Evolutionary conservation across 768 basidiomycete species (phyloP).

Genomic region (Clitopilus hobsonii): DNA sequence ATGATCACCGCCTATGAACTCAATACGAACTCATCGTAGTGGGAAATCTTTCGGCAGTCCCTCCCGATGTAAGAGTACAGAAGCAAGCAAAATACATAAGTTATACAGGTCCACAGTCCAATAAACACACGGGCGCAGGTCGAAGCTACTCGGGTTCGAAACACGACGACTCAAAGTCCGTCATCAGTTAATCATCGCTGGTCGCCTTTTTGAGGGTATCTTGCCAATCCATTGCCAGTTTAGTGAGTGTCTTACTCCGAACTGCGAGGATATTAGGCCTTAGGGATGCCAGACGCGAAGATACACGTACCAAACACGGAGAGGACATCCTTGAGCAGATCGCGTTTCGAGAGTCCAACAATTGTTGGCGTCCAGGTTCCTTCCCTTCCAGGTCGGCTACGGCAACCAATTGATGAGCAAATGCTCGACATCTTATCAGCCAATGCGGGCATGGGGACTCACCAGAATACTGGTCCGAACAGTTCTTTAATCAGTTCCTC

Average conservation of each 20-base stretch:
- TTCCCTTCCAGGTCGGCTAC: slow-evolving; percentile 70
- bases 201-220: slow-evolving; percentile 66
- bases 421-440: neutral
- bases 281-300: neutral
- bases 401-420: slow-evolving; percentile 8
- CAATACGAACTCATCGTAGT: slow-evolving; percentile 3
- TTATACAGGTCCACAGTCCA: neutral
- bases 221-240: slow-evolving; percentile 80
- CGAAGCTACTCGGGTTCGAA: neutral
- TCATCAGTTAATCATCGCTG: slow-evolving; percentile 37
- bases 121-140: neutral
- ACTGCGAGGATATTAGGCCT: slow-evolving; percentile 35
- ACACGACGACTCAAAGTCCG: slow-evolving; percentile 1
- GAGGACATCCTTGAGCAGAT: slow-evolving; percentile 78
- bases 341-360: slow-evolving; percentile 73
- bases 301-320: slow-evolving; percentile 63
- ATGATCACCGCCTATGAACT: neutral
- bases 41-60: neutral
- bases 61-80: slow-evolving; percentile 3
- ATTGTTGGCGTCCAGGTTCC: slow-evolving; percentile 64
- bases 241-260: slow-evolving; percentile 68
- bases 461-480: slow-evolving; percentile 89
- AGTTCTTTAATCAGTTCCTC: slow-evolving; percentile 91
- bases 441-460: slow-evolving; percentile 24
- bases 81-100: neutral